Percentiles rank a stretch among this genome's conserved stretches.
phyloP scores from a whole-genome alignment of 371 early-diverging fungal genomes.

The Apophysomyces variabilis region DNA sequence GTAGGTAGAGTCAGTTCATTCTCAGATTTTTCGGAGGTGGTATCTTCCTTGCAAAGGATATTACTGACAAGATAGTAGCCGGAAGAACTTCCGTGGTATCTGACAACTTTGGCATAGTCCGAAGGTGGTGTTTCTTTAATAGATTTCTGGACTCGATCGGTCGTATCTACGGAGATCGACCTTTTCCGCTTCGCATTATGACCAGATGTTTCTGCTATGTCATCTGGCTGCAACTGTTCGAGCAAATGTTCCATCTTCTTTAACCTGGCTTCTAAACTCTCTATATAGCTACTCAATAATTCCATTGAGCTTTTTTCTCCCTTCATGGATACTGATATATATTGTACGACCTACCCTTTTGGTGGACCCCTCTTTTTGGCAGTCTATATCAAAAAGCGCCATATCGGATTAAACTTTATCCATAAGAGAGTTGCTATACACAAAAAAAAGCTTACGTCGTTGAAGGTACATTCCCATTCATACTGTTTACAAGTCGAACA shows the following conservation, averaged over 20 bases:
- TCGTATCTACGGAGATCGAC: slow-evolving; percentile 13
- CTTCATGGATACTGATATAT: not conserved
- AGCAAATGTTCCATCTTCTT: slow-evolving; percentile 45
- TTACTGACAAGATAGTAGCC: slow-evolving; percentile 48
- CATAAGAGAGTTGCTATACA: not conserved
- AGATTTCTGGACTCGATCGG: not conserved
- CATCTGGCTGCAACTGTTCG: slow-evolving; percentile 33
- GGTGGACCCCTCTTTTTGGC: slow-evolving; percentile 53
- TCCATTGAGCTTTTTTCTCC: slow-evolving; percentile 1
- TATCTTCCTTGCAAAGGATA: slow-evolving; percentile 14
- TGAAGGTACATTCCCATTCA: slow-evolving; percentile 51
- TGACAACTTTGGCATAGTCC: slow-evolving; percentile 20
- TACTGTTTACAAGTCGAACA: slow-evolving; percentile 50
- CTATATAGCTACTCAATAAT: slow-evolving; percentile 37
- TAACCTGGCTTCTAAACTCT: slow-evolving; percentile 46
- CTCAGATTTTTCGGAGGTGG: not conserved
- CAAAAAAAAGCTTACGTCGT: slow-evolving; percentile 35
- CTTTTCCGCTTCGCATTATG: slow-evolving; percentile 17
- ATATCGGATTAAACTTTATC: slow-evolving; percentile 3
- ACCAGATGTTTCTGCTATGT: slow-evolving; percentile 4
- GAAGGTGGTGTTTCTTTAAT: not conserved
- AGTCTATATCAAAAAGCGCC: slow-evolving; percentile 24
- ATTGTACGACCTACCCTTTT: slow-evolving; percentile 43
- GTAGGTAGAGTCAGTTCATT: slow-evolving; percentile 7
- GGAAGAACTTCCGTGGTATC: slow-evolving; percentile 54